Evolutionary conservation across 1,284 basidiomycete genomes (phyloP).

Genomic region (Sporisorium sorghi): DNA sequence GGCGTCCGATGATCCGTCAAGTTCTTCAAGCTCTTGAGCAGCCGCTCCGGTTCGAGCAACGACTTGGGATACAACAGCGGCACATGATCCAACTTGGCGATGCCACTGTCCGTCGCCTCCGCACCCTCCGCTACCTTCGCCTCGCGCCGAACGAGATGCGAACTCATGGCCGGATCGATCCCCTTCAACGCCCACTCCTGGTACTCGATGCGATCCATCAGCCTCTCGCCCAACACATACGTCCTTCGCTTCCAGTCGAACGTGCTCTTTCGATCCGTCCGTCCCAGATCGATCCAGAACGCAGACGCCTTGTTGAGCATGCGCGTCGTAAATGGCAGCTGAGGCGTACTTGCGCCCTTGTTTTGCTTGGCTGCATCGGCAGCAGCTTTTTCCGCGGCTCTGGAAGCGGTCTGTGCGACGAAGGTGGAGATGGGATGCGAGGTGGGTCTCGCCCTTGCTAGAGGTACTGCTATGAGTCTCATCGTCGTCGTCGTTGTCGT

Average conservation of each 20-base stretch:
- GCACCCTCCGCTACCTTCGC: slow-evolving; percentile 11
- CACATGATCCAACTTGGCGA: slow-evolving; percentile 42
- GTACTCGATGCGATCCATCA: slow-evolving; percentile 68
- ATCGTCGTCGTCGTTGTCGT: too few species aligned
- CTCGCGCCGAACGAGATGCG: slow-evolving; percentile 28
- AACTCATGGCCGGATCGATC: slow-evolving; percentile 61
- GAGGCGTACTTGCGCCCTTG: slow-evolving; percentile 14
- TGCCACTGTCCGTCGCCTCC: slow-evolving; percentile 2
- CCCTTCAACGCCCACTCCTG: slow-evolving; percentile 68
- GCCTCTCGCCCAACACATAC: slow-evolving; percentile 57
- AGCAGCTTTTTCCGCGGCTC: slow-evolving; percentile 40
- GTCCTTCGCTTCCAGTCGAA: slow-evolving; percentile 65
- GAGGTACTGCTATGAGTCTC: slow-evolving; percentile 62
- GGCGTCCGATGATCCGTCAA: slow-evolving; percentile 56
- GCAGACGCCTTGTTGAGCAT: slow-evolving; percentile 57
- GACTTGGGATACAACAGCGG: slow-evolving; percentile 61
- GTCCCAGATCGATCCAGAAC: slow-evolving; percentile 64
- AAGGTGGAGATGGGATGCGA: slow-evolving; percentile 60
- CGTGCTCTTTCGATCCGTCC: slow-evolving; percentile 53
- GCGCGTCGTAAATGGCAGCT: slow-evolving; percentile 46
- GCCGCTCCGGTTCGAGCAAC: slow-evolving; percentile 34
- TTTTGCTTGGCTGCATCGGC: slow-evolving; percentile 30
- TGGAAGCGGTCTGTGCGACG: slow-evolving; percentile 54
- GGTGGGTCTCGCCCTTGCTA: slow-evolving; percentile 51
- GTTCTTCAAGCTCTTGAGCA: slow-evolving; percentile 50